These are phyloP conservation scores for Fusarium redolens DNA, from an alignment of 2,329 filamentous ascomycete genomes.

Conservation along the genomic window DNA sequence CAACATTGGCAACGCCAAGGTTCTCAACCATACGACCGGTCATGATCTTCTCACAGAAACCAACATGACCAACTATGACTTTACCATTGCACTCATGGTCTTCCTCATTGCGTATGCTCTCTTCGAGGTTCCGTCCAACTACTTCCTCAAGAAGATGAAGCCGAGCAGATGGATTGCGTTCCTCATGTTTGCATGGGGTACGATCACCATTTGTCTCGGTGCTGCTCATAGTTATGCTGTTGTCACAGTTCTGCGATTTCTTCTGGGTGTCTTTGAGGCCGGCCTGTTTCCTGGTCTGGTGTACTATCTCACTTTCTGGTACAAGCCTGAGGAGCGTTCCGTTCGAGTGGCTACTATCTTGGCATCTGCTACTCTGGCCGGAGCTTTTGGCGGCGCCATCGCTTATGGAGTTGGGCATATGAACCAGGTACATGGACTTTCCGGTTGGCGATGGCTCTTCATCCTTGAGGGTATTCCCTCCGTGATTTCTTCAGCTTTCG, in stretches of 20 bases:
- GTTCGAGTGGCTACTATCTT: conserved; percentile 74
- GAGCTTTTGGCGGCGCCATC: conserved; percentile 76
- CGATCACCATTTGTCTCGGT: conserved; percentile 57
- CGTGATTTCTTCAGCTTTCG: conserved; percentile 67
- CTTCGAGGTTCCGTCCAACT: conserved; percentile 57
- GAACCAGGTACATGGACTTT: conserved; percentile 68
- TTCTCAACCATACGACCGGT: conserved; percentile 51
- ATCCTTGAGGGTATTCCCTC: conserved; percentile 72
- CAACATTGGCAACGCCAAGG: conserved; percentile 60
- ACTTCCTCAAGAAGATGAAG: conserved; percentile 59
- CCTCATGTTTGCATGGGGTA: conserved; percentile 48
- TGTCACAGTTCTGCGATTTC: conserved; percentile 46
- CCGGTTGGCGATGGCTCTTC: conserved; percentile 74
- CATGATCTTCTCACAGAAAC: conserved; percentile 57
- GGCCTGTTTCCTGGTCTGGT: conserved; percentile 42
- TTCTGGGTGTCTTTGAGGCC: conserved; percentile 49
- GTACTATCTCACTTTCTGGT: conserved; percentile 72
- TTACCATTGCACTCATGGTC: conserved; percentile 63
- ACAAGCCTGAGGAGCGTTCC: conserved; percentile 75
- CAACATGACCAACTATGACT: conserved; percentile 59
- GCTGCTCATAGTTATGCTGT: conserved; percentile 50
- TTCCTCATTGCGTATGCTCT: conserved; percentile 66
- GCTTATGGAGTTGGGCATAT: conserved; percentile 77
- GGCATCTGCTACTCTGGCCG: conserved; percentile 72
- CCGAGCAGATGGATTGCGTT: conserved; percentile 59